Evolutionary conservation across 2,329 filamentous ascomycete genomes (phyloP).

Genomic region (Pseudocercospora vitis): DNA sequence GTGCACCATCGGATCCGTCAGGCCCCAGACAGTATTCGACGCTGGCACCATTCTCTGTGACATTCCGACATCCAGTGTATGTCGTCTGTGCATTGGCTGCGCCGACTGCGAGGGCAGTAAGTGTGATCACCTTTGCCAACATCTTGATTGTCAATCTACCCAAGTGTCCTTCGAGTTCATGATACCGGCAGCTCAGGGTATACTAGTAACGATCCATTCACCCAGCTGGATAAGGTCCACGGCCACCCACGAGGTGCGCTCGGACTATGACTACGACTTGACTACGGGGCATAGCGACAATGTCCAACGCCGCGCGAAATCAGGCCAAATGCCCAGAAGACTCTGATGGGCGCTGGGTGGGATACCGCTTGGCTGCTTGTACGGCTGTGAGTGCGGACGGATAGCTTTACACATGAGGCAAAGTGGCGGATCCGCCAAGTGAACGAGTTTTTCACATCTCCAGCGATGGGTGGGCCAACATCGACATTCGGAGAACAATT

Average conservation of each 20-base stretch:
- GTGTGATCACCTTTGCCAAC: constrained; percentile 11
- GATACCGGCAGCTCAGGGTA: neutral
- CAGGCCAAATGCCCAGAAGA: constrained; percentile 1
- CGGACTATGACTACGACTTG: neutral
- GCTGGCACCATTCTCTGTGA: constrained; percentile 14
- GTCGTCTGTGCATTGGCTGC: constrained; percentile 22
- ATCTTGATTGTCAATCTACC: constrained; percentile 13
- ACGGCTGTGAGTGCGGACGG: constrained; percentile 10
- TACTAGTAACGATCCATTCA: neutral
- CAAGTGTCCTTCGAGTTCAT: neutral
- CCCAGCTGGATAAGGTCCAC: neutral
- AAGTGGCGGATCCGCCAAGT: constrained; percentile 13
- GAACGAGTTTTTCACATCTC: neutral
- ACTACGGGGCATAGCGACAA: neutral
- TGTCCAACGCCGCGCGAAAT: neutral
- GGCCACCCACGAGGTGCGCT: neutral
- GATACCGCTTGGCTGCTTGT: constrained; percentile 17
- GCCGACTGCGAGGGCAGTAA: constrained; percentile 7
- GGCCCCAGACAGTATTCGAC: constrained; percentile 24
- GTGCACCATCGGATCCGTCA: constrained; percentile 20
- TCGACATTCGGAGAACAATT: neutral
- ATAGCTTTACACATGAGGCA: constrained; percentile 12
- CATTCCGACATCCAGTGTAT: constrained; percentile 26
- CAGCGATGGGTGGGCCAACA: neutral
- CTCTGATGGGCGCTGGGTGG: constrained; percentile 2